Conservation (phyloP, 1,139 yeast genomes). For the Spencermartinsiella ligniputridi region DNA sequence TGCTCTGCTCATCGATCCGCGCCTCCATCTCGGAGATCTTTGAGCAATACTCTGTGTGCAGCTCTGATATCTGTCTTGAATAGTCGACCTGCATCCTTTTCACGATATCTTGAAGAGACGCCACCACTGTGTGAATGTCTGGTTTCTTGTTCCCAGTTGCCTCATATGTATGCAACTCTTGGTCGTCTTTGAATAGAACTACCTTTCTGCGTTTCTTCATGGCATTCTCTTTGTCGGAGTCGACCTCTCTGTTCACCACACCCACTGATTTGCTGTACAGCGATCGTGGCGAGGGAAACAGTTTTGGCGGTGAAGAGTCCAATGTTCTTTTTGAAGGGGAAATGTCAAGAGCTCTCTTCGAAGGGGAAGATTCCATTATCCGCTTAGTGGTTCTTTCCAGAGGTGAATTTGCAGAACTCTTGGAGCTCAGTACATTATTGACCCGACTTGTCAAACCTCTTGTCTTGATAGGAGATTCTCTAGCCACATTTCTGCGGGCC, state of each 20-base stretch:
- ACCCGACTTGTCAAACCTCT: neutral
- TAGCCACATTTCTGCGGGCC: neutral
- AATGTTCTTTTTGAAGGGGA: neutral
- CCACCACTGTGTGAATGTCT: neutral
- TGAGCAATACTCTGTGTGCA: neutral
- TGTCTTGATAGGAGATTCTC: neutral
- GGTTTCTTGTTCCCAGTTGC: neutral
- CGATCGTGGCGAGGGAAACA: neutral
- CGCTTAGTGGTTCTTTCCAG: neutral
- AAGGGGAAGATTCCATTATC: neutral
- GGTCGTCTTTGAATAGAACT: neutral
- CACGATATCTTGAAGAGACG: neutral
- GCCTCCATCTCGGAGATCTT: neutral
- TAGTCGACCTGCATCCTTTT: neutral
- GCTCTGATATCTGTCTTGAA: neutral
- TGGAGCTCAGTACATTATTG: neutral
- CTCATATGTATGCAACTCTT: neutral
- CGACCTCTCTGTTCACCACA: neutral
- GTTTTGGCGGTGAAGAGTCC: neutral
- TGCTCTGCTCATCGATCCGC: neutral
- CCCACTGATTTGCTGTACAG: neutral
- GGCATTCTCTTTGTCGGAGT: neutral
- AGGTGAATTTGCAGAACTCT: neutral
- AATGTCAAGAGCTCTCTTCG: neutral
- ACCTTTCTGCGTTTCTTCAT: neutral